phyloP scores from a whole-genome alignment of 768 basidiomycete species.

The Lyophyllum decastes region DNA sequence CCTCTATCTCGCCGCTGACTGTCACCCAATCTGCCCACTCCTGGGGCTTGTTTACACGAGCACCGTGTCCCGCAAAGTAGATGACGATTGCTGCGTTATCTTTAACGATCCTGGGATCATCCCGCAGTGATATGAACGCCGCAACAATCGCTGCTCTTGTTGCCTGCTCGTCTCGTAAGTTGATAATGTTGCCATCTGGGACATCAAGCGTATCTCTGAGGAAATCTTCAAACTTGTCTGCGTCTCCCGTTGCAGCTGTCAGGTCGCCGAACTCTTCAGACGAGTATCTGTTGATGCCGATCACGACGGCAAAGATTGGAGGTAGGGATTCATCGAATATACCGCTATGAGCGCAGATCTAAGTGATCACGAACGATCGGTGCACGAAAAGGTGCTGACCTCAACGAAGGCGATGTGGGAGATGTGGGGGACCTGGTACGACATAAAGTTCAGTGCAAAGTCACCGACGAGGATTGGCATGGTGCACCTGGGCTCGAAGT shows the following conservation, averaged over 20 bases:
- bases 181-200: constrained; percentile 32
- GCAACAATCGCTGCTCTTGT: constrained; percentile 35
- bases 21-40: constrained; percentile 29
- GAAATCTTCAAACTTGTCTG: constrained; percentile 36
- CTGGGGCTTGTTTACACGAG: constrained; percentile 29
- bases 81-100: constrained; percentile 38
- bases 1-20: constrained; percentile 30
- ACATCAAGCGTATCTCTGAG: constrained; percentile 30
- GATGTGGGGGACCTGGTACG: neutral
- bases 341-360: neutral
- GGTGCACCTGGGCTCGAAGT: neutral
- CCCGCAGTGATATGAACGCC: constrained; percentile 26
- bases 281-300: constrained; percentile 13
- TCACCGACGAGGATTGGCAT: no score
- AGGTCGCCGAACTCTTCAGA: constrained; percentile 22
- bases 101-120: constrained; percentile 18
- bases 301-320: constrained; percentile 25
- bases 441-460: neutral
- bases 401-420: constrained; percentile 1
- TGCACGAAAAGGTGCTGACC: neutral
- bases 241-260: constrained; percentile 38
- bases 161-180: constrained; percentile 37
- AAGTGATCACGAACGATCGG: neutral
- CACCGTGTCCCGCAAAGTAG: constrained; percentile 49
- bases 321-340: neutral